These are phyloP conservation scores for Macadamia tetraphylla DNA, from an alignment of 164 flowering plant genomes.

Conservation along the genomic window DNA sequence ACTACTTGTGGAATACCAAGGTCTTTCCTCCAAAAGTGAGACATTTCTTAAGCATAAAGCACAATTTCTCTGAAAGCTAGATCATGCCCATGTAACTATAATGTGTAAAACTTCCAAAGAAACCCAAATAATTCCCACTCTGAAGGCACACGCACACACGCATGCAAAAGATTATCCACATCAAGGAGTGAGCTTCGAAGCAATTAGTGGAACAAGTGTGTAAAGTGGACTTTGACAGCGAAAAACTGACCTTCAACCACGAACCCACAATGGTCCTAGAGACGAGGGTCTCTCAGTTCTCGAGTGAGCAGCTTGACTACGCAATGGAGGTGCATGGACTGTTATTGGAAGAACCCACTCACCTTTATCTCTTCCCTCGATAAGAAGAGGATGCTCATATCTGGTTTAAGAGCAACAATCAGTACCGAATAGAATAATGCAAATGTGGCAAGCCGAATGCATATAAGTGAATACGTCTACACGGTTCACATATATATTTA, in stretches of 20 bases:
- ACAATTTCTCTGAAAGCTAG: no score
- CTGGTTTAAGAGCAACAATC: slow-evolving; percentile 29
- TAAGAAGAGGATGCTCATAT: slow-evolving; percentile 90
- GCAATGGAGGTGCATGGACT: slow-evolving; percentile 84
- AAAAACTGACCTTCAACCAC: slow-evolving; percentile 36
- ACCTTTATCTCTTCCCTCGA: slow-evolving; percentile 83
- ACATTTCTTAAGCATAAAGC: no score
- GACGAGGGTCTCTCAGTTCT: slow-evolving; percentile 49
- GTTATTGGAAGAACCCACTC: slow-evolving; percentile 97
- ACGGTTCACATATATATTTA: no score
- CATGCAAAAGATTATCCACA: no score
- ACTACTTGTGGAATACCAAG: no score
- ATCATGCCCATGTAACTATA: no score
- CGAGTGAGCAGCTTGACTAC: slow-evolving; percentile 40
- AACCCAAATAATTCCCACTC: no score
- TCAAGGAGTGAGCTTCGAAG: no score
- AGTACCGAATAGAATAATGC: slow-evolving; percentile 4
- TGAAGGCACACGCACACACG: no score
- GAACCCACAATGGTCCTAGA: slow-evolving; percentile 69
- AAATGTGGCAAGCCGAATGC: background rate
- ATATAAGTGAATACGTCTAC: background rate
- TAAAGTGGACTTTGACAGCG: background rate
- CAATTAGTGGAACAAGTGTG: background rate
- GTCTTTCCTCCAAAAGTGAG: no score
- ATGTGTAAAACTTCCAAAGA: no score